phyloP scores from a whole-genome alignment of 352 stramenopile genomes.

The Elongisporangium anandrum region DNA sequence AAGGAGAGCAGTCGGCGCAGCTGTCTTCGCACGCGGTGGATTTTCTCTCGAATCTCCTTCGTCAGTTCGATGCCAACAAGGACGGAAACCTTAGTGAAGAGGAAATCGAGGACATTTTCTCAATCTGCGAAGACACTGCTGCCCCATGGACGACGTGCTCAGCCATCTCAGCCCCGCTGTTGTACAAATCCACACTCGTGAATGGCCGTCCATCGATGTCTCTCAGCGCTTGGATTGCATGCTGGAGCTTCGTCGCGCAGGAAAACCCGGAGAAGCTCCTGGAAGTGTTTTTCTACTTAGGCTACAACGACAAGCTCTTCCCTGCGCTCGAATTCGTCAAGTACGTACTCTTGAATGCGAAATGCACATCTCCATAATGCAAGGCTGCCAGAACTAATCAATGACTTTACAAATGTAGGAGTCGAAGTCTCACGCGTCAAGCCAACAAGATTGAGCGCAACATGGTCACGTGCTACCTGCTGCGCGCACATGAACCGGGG shows the following conservation, averaged over 20 bases:
- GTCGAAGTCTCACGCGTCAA: slow-evolving; percentile 51
- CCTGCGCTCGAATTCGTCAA: slow-evolving; percentile 65
- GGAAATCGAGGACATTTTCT: slow-evolving; percentile 78
- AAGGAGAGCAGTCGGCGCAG: slow-evolving; percentile 76
- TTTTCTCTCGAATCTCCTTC: slow-evolving; percentile 73
- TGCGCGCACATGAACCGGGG: slow-evolving; percentile 30
- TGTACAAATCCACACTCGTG: slow-evolving; percentile 50
- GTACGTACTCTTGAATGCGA: slow-evolving; percentile 18
- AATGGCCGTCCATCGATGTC: slow-evolving; percentile 51
- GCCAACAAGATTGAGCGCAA: slow-evolving; percentile 58
- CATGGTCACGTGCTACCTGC: slow-evolving; percentile 70
- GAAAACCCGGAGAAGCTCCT: slow-evolving; percentile 73
- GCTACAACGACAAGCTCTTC: slow-evolving; percentile 72
- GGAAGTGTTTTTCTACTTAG: slow-evolving; percentile 77
- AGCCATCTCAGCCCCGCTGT: slow-evolving; percentile 42
- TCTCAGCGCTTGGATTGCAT: slow-evolving; percentile 56
- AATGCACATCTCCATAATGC: neutral
- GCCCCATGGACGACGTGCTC: slow-evolving; percentile 70
- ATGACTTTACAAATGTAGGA: slow-evolving; percentile 18
- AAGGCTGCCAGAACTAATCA: neutral
- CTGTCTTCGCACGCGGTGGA: slow-evolving; percentile 58
- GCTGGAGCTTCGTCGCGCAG: slow-evolving; percentile 69
- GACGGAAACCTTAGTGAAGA: slow-evolving; percentile 64
- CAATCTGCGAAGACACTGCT: slow-evolving; percentile 69
- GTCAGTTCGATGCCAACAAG: slow-evolving; percentile 83